Evolutionary conservation across 1,139 yeast species (phyloP).

Genomic region (Protomyces gravidus): DNA sequence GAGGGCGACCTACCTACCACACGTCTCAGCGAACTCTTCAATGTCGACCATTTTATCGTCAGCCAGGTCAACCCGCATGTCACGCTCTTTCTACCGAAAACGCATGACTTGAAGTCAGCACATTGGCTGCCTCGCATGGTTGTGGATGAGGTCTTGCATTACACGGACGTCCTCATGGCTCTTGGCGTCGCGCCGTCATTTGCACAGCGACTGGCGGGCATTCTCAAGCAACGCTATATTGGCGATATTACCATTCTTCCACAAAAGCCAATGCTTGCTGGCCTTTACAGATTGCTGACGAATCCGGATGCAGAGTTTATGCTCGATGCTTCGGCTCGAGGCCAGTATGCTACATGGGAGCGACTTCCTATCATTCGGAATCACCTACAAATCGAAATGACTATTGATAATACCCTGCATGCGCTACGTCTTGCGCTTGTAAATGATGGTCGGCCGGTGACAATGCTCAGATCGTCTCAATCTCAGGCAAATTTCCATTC

Average conservation of each 20-base stretch:
- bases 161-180: slow-evolving; percentile 65
- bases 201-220: slow-evolving; percentile 66
- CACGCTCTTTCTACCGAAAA: slow-evolving; percentile 60
- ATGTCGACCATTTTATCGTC: slow-evolving; percentile 93
- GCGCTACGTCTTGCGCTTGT: slow-evolving; percentile 16
- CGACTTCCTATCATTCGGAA: slow-evolving; percentile 17
- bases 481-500: slow-evolving; percentile 10
- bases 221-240: slow-evolving; percentile 78
- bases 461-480: slow-evolving; percentile 9
- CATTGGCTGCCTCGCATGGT: slow-evolving; percentile 24
- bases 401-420: slow-evolving; percentile 16
- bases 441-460: slow-evolving; percentile 5
- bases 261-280: slow-evolving; percentile 52
- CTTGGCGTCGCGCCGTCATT: slow-evolving; percentile 70
- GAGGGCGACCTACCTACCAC: slow-evolving; percentile 90
- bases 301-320: slow-evolving; percentile 79
- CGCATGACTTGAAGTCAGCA: slow-evolving; percentile 19
- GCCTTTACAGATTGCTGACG: slow-evolving; percentile 59
- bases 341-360: slow-evolving; percentile 83
- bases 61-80: slow-evolving; percentile 97
- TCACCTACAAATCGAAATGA: slow-evolving; percentile 20
- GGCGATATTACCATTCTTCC: slow-evolving; percentile 94
- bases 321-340: slow-evolving; percentile 66
- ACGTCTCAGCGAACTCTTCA: slow-evolving; percentile 88
- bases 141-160: slow-evolving; percentile 71